Percentiles rank a stretch among this genome's conserved stretches.
These are phyloP conservation scores for Penicillium sp. DNA, from an alignment of 2,329 filamentous ascomycete species.

Conservation along the genomic window DNA sequence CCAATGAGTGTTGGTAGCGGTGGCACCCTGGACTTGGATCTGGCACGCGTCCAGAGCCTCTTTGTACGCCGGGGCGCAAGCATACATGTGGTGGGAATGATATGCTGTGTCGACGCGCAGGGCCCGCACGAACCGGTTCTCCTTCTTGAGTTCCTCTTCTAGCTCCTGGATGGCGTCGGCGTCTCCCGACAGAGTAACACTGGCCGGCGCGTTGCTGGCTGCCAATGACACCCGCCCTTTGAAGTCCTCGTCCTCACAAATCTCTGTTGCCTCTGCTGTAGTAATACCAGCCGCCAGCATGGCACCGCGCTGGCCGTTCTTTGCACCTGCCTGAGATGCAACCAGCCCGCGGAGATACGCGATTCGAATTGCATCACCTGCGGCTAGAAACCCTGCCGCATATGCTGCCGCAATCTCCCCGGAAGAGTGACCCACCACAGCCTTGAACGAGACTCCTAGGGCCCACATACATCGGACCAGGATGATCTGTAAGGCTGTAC, in stretches of 20 bases:
- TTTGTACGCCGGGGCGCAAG: too few relatives aligned
- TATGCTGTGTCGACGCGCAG: slow-evolving; percentile 16
- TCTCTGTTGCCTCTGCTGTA: not conserved
- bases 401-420: too few relatives aligned
- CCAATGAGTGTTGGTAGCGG: not conserved
- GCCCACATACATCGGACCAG: too few relatives aligned
- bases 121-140: not conserved
- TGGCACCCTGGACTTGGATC: not conserved
- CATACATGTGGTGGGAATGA: slow-evolving; percentile 18
- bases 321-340: slow-evolving; percentile 20
- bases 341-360: slow-evolving; percentile 51
- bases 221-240: slow-evolving; percentile 1
- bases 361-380: slow-evolving; percentile 44
- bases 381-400: too few relatives aligned
- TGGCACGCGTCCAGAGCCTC: not conserved
- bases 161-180: not conserved
- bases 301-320: slow-evolving; percentile 38
- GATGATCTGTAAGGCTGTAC: too few relatives aligned
- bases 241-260: not conserved
- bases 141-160: not conserved
- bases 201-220: slow-evolving; percentile 8
- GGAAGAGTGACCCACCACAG: too few relatives aligned
- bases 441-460: too few relatives aligned
- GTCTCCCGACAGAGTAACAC: slow-evolving; percentile 17
- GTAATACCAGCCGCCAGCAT: not conserved